Conservation (phyloP, 768 basidiomycete species). For the Galerina marginata region DNA sequence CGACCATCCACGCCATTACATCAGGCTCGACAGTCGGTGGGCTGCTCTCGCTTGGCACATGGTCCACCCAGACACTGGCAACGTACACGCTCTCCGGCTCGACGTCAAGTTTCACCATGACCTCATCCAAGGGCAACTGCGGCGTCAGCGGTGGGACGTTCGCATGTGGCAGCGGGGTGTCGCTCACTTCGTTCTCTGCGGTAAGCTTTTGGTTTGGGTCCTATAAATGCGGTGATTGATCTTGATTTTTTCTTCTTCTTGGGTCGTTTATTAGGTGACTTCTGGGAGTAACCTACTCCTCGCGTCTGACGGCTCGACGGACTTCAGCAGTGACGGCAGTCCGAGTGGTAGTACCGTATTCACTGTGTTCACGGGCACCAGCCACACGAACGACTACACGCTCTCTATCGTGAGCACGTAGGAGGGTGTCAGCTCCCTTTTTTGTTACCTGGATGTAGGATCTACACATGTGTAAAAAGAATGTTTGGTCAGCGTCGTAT, state of each 20-base stretch:
- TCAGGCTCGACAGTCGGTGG: slow-evolving; percentile 49
- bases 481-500: background rate
- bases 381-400: slow-evolving; percentile 39
- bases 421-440: background rate
- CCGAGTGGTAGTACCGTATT: slow-evolving; percentile 57
- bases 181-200: slow-evolving; percentile 53
- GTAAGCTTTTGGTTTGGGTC: slow-evolving; percentile 37
- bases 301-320: slow-evolving; percentile 53
- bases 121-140: slow-evolving; percentile 63
- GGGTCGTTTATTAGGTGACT: slow-evolving; percentile 37
- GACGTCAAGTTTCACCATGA: slow-evolving; percentile 57
- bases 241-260: slow-evolving; percentile 1
- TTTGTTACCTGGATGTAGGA: background rate
- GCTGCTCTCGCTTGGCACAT: slow-evolving; percentile 59
- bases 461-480: too few species aligned
- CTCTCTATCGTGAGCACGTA: slow-evolving; percentile 44
- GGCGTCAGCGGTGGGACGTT: slow-evolving; percentile 52
- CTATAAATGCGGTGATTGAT: background rate
- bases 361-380: slow-evolving; percentile 42
- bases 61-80: slow-evolving; percentile 66
- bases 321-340: slow-evolving; percentile 53
- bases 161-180: slow-evolving; percentile 56
- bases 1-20: slow-evolving; percentile 47
- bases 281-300: slow-evolving; percentile 55
- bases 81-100: slow-evolving; percentile 57